A percentile compares a stretch with the other conserved stretches of the same genome.
phyloP scores from a whole-genome alignment of 805 yeast species.

The Wilhelminamyces savonicus region DNA sequence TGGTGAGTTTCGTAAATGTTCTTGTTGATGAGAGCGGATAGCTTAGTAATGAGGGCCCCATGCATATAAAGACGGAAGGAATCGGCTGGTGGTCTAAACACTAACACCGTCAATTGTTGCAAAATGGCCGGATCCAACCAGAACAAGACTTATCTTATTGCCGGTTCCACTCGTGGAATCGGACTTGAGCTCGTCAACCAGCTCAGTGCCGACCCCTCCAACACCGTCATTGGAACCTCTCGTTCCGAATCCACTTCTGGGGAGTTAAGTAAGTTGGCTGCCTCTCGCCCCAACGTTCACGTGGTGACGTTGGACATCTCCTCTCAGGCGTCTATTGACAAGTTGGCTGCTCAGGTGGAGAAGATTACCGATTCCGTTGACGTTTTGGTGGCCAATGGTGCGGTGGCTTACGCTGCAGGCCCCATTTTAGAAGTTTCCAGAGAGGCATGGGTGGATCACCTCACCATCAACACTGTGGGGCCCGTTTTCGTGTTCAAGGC shows the following conservation, averaged over 20 bases:
- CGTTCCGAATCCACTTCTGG: no score
- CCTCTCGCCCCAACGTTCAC: constrained; percentile 5
- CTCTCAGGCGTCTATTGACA: constrained; percentile 13
- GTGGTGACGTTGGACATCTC: constrained; percentile 15
- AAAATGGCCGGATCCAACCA: no score
- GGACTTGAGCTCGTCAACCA: constrained; percentile 28
- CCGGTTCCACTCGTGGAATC: constrained; percentile 40
- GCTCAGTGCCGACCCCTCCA: constrained; percentile 12
- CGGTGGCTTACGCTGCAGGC: no score
- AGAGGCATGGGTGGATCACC: constrained; percentile 11
- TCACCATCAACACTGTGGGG: constrained; percentile 20
- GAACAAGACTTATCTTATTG: constrained; percentile 29
- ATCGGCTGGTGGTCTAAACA: no score
- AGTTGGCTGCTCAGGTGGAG: constrained; percentile 4
- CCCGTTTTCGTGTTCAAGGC: constrained; percentile 22
- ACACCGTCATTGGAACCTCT: no score
- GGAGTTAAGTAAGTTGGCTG: constrained; percentile 4
- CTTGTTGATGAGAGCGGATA: no score
- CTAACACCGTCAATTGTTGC: no score
- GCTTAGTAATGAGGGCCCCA: no score
- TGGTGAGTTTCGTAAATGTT: no score
- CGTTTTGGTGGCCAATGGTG: constrained; percentile 30
- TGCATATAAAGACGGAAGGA: no score
- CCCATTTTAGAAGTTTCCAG: constrained; percentile 10
- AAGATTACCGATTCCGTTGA: constrained; percentile 16